Percentiles rank a stretch among this genome's conserved stretches.
phyloP scores from a whole-genome alignment of 306 rosid genomes.

The Quercus cerris region DNA sequence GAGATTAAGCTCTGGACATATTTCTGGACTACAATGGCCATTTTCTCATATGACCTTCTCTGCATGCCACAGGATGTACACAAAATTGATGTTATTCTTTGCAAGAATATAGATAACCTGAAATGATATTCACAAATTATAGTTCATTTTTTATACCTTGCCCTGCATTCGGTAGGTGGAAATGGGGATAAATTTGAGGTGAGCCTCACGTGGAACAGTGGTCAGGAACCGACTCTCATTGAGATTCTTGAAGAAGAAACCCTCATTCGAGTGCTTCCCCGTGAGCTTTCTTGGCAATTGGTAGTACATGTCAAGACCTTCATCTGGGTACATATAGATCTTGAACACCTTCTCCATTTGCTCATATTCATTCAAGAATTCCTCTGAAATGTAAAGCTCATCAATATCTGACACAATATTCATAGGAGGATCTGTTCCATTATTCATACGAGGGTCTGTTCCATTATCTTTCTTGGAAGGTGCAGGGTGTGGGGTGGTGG shows the following conservation, averaged over 20 bases:
- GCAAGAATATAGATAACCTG: neutral
- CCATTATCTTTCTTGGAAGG: no score
- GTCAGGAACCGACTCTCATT: slow-evolving; percentile 23
- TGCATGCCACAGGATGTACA: neutral
- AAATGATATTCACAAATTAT: neutral
- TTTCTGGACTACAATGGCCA: slow-evolving; percentile 12
- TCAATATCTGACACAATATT: no score
- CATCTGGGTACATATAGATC: slow-evolving; percentile 30
- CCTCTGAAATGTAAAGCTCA: no score
- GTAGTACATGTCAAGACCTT: slow-evolving; percentile 15
- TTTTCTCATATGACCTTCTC: slow-evolving; percentile 8
- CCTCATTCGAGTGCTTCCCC: slow-evolving; percentile 28
- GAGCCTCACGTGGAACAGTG: slow-evolving; percentile 23
- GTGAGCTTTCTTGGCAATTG: slow-evolving; percentile 27
- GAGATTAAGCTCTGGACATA: slow-evolving; percentile 17
- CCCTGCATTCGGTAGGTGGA: slow-evolving; percentile 35
- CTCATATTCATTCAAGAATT: neutral
- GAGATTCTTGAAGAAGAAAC: slow-evolving; percentile 34
- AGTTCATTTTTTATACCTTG: slow-evolving; percentile 7
- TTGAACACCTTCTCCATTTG: slow-evolving; percentile 31
- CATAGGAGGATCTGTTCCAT: no score
- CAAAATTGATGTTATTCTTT: neutral
- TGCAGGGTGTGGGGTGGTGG: no score
- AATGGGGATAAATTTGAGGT: slow-evolving; percentile 34
- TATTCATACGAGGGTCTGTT: no score